Evolutionary conservation across 2,329 filamentous ascomycete genomes (phyloP), one percentile per base, ranked within the genome.

Genomic region (Aspergillus pseudonomiae): DNA sequence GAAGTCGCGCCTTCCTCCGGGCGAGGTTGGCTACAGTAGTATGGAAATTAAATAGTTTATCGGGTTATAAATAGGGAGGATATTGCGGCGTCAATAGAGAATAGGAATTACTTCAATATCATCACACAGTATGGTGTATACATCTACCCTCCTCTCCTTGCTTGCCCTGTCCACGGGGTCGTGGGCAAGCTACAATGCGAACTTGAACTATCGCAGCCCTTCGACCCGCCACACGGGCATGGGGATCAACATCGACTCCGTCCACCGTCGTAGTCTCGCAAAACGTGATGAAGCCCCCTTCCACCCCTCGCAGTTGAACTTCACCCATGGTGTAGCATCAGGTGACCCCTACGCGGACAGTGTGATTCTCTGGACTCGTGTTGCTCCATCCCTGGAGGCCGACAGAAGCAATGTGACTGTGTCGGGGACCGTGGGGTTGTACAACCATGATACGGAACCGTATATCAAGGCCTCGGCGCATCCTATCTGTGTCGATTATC

Each of bases 201-300:
- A 91, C 72, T 74, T 91, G 64, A 91, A 91, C 78, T 92, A 91
- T 74, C 81, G 83, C 57, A 89, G 86, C 69, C 89, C 89, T 6
- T 91, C 89, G 1, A 81, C 85, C 46, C 84, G 88, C 50, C 89
- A 91, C 67, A 82, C 85, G 4, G 80, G 81, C 43, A 80, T 92
- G 12, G 89, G 88, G 5, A 58, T 68, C 14, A 56, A 66, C 36
- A 32, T 63, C 30, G 48, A 62, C 16, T 45, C 41, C 6, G 85
- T 92, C 53, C 84, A 88, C n/a, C 82, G 91, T 16, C 83, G 83
- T 56, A 87, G 85, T 67, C 84, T 91, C 56, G 82, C 85, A 52
- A 86, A 85, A 73, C 83, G 87, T 43, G 84, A 82, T 57, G 79
- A 80, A 5, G 76, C 80, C 43, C 71, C 80, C 19, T 80, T 80